Base-by-base conservation (phyloP, 805 yeast species). In the Cyberlindnera maclurae region DNA sequence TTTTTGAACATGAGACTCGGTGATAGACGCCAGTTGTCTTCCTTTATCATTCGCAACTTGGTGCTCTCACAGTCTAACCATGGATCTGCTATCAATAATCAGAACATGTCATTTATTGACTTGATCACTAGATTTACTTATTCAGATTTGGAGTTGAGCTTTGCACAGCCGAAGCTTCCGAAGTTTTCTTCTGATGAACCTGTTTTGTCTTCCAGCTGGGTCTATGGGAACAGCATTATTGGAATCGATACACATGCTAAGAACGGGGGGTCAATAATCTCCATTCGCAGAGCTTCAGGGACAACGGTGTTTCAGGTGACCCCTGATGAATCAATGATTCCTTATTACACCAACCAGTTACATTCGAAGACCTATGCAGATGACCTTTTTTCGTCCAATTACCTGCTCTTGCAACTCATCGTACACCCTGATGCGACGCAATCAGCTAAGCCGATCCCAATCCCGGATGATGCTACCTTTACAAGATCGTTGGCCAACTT, bases 221-320 rank as follows among this genome's bases (percentile, higher is more conserved):
- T 81, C 4, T 57, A 71, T 33, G 89, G 89, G 0, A 62, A 64
- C 28, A 64, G 78, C 11, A 62, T 85, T 3, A 43, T 80, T 1
- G 67, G 81, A 9, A 65, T 84, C 24, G 73, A 73, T 31, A 76
- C 86, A 0, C 60, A 77, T 40, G 52, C 62, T 1, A 38, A 48
- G 6, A 70, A 66, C 12, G 89, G 89, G 0, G 67, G 68, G 11
- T 67, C 81, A 0, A 57, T 59, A 4, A 56, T 80, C 1, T 55
- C 73, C 2, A 59, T 79, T 2, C 63, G 93, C 46, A 65, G 85
- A 33, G 84, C 94, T 0, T 79, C 89, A 0, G 86, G 88, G 0
- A 68, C 74, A 0, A 59, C 73, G 1, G 65, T 64, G 12, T 70
- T 78, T 46, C 59, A 63, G 12, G 51, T 80, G 15, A 50, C 50